phyloP scores from a whole-genome alignment of 2,329 filamentous ascomycete species.

The Hymenoscyphus linearis region DNA sequence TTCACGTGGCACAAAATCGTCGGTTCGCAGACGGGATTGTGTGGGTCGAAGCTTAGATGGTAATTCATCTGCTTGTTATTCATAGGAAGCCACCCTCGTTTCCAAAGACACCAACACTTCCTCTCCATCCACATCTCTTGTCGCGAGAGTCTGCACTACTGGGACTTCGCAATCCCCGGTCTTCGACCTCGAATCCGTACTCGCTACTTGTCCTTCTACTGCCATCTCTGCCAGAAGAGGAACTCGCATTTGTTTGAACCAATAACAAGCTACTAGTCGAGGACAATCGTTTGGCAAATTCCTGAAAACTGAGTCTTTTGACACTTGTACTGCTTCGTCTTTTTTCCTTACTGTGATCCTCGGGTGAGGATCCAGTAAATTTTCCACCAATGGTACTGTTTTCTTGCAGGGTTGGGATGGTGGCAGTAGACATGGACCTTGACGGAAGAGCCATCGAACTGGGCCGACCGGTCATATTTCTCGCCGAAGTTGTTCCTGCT shows the following conservation, averaged over 20 bases:
- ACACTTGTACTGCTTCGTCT: conserved; percentile 48
- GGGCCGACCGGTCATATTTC: conserved; percentile 21
- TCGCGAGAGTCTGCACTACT: conserved; percentile 10
- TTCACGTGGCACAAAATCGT: background rate
- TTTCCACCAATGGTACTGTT: conserved; percentile 14
- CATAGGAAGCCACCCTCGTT: conserved; percentile 38
- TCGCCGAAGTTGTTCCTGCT: conserved; percentile 21
- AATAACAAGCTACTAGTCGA: conserved; percentile 56
- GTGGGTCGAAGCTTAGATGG: background rate
- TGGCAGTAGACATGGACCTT: conserved; percentile 25
- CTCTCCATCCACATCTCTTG: conserved; percentile 51
- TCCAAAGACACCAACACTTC: conserved; percentile 49
- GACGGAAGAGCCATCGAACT: conserved; percentile 26
- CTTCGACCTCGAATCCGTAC: conserved; percentile 16
- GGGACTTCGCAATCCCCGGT: conserved; percentile 8
- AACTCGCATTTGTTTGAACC: conserved; percentile 48
- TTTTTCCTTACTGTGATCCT: conserved; percentile 32
- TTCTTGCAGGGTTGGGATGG: conserved; percentile 21
- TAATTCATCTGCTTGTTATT: background rate
- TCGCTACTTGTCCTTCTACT: conserved; percentile 24
- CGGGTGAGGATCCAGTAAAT: conserved; percentile 14
- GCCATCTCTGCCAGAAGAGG: conserved; percentile 24
- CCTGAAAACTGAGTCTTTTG: conserved; percentile 56
- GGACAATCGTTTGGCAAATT: conserved; percentile 55
- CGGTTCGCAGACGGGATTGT: background rate